A percentile compares a stretch with the other conserved stretches of the same genome.
phyloP scores from a whole-genome alignment of 2,329 filamentous ascomycete genomes.

The Diaporthe sp. region DNA sequence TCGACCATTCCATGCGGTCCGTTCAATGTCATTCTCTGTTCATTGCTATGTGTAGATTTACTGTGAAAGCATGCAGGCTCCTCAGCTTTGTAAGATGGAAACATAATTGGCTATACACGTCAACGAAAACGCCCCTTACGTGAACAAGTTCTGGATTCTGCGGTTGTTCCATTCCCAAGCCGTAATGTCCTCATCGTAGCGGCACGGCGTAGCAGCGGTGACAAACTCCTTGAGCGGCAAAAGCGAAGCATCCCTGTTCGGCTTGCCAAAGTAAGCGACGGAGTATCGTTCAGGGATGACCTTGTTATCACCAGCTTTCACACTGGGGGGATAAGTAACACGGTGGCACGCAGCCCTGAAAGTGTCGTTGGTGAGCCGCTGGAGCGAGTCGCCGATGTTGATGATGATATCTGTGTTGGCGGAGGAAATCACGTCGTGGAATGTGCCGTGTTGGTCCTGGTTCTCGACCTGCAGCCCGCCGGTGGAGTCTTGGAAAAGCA shows the following conservation, averaged over 20 bases:
- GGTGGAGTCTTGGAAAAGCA: not conserved
- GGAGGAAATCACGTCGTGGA: not conserved
- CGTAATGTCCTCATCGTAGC: not conserved
- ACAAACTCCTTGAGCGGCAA: not conserved
- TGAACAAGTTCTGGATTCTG: not conserved
- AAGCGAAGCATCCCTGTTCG: not conserved
- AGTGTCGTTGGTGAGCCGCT: not conserved
- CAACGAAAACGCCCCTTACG: not conserved
- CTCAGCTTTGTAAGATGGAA: not conserved
- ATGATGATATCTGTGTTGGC: not conserved
- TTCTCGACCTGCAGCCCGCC: not conserved
- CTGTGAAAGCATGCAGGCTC: too few relatives aligned
- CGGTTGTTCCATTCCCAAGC: not conserved
- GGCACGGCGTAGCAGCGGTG: not conserved
- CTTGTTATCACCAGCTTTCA: not conserved
- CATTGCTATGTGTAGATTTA: too few relatives aligned
- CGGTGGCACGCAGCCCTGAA: not conserved
- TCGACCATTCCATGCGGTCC: too few relatives aligned
- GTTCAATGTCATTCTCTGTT: too few relatives aligned
- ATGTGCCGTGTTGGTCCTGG: not conserved
- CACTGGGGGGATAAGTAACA: not conserved
- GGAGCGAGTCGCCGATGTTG: not conserved
- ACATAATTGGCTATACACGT: not conserved
- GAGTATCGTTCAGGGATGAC: not conserved
- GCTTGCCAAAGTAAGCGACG: not conserved